These are phyloP conservation scores for Puccinia triticina DNA, from an alignment of 1,284 basidiomycete species.

Conservation along the genomic window DNA sequence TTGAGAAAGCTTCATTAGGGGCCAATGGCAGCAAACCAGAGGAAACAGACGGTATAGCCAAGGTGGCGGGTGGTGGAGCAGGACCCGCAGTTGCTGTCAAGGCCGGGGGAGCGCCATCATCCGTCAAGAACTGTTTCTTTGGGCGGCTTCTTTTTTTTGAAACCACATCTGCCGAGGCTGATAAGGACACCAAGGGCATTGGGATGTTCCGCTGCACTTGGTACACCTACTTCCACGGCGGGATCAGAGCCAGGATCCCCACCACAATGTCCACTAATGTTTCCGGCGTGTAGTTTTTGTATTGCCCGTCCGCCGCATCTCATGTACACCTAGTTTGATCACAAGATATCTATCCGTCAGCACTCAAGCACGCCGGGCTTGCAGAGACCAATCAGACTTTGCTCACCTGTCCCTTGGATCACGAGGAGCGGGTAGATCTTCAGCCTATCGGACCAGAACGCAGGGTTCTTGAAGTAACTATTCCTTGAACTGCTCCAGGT, in stretches of 20 bases:
- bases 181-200: slow-evolving; percentile 83
- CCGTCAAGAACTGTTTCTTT: too few relatives aligned
- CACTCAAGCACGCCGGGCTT: too few relatives aligned
- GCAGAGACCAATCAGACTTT: too few relatives aligned
- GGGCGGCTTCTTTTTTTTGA: too few relatives aligned
- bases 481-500: slow-evolving; percentile 96
- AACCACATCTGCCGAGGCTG: too few relatives aligned
- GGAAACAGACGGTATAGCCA: too few relatives aligned
- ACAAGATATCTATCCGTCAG: background rate
- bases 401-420: slow-evolving; percentile 92
- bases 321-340: slow-evolving; percentile 65
- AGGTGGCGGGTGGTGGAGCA: too few relatives aligned
- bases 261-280: slow-evolving; percentile 97
- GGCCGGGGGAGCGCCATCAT: too few relatives aligned
- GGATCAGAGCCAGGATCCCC: slow-evolving; percentile 90
- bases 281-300: slow-evolving; percentile 99
- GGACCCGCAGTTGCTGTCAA: too few relatives aligned
- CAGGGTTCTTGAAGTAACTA: slow-evolving; percentile 99
- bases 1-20: too few relatives aligned
- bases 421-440: slow-evolving; percentile 99
- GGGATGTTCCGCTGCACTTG: slow-evolving; percentile 98
- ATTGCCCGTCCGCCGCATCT: slow-evolving; percentile 95
- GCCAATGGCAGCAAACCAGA: too few relatives aligned
- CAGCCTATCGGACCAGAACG: slow-evolving; percentile 92
- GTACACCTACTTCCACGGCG: slow-evolving; percentile 98